Base-by-base conservation (phyloP, 2,329 filamentous ascomycete species). In the Trichocomaceae sp. region DNA sequence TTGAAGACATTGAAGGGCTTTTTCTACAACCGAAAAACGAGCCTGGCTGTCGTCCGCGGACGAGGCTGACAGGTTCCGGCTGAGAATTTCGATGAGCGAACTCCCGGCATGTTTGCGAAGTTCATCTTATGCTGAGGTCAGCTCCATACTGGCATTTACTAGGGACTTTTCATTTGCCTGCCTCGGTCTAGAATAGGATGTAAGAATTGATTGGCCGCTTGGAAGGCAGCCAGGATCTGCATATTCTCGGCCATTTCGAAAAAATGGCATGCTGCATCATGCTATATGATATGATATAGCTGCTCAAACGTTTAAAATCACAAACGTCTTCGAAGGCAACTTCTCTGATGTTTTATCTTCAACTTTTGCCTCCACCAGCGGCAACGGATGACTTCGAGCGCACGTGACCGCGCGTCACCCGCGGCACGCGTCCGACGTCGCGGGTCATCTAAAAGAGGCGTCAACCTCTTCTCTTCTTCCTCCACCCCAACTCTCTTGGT, bases 111-210 rank as follows among this genome's bases (percentile, higher is more conserved):
- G 63, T 49, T 68, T 70, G 55, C 69, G 65, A 47, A 72, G 65
- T 62, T 72, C 66, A 59, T 72, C 72, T 74, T 65, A n/a, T 49
- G 19, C 35, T 17, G 44, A 35, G 22, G 64, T 72, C 64, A 73
- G 70, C 64, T 58, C 58, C 39, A 48, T 20, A 51, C 52, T 33
- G 56, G 31, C 19, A 54, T 54, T 47, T 58, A 55, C 22, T 50
- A 54, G 49, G 60, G 54, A 45, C 6, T 47, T 49, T 49, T 45
- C 31, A 59, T 58, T 55, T 58, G 59, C 71, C 60, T 73, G 68
- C 72, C 72, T 74, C 68, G 64, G 60, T 70, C 64, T 56, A 74
- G 63, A 41, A 73, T 69, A 29, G 72, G 70, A 52, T 59, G 63
- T 44, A 75, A 59, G 57, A 74, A 74, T 20, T 61, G 60, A 52